phyloP scores from a whole-genome alignment of 768 basidiomycete genomes.

The Mycena maculata region DNA sequence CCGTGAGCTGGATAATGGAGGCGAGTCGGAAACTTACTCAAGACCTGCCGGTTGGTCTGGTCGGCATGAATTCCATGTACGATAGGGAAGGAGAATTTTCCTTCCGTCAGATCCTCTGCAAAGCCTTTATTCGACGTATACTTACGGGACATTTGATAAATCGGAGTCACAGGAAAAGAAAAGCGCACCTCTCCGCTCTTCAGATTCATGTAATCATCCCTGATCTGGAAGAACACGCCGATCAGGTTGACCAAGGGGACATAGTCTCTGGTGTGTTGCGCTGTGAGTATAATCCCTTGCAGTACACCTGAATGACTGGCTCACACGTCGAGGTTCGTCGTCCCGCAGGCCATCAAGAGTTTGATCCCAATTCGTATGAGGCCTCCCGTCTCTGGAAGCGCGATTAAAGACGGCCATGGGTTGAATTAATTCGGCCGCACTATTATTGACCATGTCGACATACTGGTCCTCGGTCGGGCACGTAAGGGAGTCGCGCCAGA shows the following conservation, averaged over 20 bases:
- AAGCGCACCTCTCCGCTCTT: slow-evolving; percentile 80
- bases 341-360: slow-evolving; percentile 93
- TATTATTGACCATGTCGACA: slow-evolving; percentile 95
- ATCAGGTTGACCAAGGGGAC: slow-evolving; percentile 94
- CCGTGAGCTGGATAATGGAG: slow-evolving; percentile 29
- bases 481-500: slow-evolving; percentile 91
- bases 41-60: slow-evolving; percentile 67
- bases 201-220: slow-evolving; percentile 98
- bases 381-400: slow-evolving; percentile 86
- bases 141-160: slow-evolving; percentile 52
- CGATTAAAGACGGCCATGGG: neutral
- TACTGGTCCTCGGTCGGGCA: slow-evolving; percentile 98
- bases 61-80: slow-evolving; percentile 74
- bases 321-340: slow-evolving; percentile 69
- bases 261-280: slow-evolving; percentile 70
- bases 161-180: neutral
- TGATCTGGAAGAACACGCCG: slow-evolving; percentile 94
- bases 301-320: slow-evolving; percentile 34
- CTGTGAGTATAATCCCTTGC: neutral
- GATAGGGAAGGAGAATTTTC: slow-evolving; percentile 85
- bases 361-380: slow-evolving; percentile 93
- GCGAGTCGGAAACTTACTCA: slow-evolving; percentile 56
- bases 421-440: slow-evolving; percentile 53
- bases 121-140: slow-evolving; percentile 75
- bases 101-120: slow-evolving; percentile 82